A percentile compares a stretch with the other conserved stretches of the same genome.
These are phyloP conservation scores for Saccharomycopsis sp. DNA, from an alignment of 805 yeast genomes.

Conservation along the genomic window DNA sequence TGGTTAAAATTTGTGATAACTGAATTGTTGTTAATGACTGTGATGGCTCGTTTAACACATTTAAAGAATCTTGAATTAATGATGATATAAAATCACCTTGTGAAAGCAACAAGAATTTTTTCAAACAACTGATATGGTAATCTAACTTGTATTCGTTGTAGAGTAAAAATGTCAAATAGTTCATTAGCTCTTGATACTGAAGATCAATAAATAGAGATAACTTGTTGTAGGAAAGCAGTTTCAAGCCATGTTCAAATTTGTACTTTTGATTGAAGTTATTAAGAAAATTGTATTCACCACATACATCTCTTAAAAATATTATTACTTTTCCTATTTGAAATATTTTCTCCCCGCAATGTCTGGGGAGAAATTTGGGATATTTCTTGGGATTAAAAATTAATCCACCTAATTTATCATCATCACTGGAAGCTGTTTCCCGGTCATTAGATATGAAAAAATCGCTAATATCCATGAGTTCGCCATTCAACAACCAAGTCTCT, in stretches of 20 bases:
- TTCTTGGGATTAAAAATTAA: conserved; percentile 30
- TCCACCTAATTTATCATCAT: conserved; percentile 17
- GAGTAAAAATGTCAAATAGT: conserved; percentile 13
- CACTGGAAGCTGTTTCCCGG: too few relatives aligned
- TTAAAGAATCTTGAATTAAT: conserved; percentile 48
- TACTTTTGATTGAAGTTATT: conserved; percentile 34
- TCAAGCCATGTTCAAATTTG: conserved; percentile 8
- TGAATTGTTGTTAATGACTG: conserved; percentile 56
- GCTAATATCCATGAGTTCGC: conserved; percentile 48
- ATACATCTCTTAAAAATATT: conserved; percentile 53
- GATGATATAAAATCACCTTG: conserved; percentile 78
- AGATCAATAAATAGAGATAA: conserved; percentile 13
- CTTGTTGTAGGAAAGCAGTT: conserved; percentile 7
- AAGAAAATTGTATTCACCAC: conserved; percentile 65
- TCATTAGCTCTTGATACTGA: conserved; percentile 16
- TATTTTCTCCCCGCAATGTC: conserved; percentile 36
- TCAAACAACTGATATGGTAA: conserved; percentile 24
- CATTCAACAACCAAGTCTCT: conserved; percentile 62
- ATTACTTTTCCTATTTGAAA: conserved; percentile 68
- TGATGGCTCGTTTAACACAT: conserved; percentile 54
- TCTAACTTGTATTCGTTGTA: conserved; percentile 16
- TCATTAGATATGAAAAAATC: conserved; percentile 50
- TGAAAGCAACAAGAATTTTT: conserved; percentile 50
- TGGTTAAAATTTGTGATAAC: conserved; percentile 55
- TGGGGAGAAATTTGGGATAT: conserved; percentile 41